Percentiles rank a stretch among this genome's conserved stretches.
Conservation (phyloP, 257 asterid genomes). For the Dorcoceras hygrometricum region DNA sequence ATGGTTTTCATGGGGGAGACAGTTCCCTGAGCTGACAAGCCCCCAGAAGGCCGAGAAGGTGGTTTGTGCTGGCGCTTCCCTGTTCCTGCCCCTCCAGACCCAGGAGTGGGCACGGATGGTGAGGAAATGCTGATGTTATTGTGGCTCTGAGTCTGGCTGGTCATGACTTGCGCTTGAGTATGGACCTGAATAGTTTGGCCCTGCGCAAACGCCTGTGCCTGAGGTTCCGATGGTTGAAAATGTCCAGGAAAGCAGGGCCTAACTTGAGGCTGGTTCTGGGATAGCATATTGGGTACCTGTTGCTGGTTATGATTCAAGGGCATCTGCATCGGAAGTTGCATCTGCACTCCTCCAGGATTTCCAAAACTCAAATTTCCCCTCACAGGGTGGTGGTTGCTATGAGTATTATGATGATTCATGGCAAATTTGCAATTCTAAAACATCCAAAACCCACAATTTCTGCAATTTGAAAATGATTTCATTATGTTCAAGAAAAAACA, state of each 20-base stretch:
- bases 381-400: constrained; percentile 34
- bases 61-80: constrained; percentile 61
- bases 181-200: constrained; percentile 34
- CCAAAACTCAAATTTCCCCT: constrained; percentile 40
- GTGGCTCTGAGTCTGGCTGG: constrained; percentile 34
- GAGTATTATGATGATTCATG: constrained; percentile 39
- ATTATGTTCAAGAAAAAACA: neutral
- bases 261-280: constrained; percentile 47
- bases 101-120: constrained; percentile 49
- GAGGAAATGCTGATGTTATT: constrained; percentile 38
- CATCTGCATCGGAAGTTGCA: constrained; percentile 35
- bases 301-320: constrained; percentile 45
- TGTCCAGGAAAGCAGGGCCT: constrained; percentile 61
- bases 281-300: constrained; percentile 27
- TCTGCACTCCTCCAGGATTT: constrained; percentile 33
- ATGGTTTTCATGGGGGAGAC: constrained; percentile 86
- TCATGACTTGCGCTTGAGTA: constrained; percentile 35
- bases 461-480: neutral
- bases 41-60: constrained; percentile 69
- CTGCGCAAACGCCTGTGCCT: constrained; percentile 33
- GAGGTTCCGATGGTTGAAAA: constrained; percentile 55
- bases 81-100: constrained; percentile 35
- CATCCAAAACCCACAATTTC: neutral
- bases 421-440: constrained; percentile 16
- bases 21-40: constrained; percentile 56